Conservation (phyloP, 2,329 filamentous ascomycete genomes). For the Hypocreales sp. region DNA sequence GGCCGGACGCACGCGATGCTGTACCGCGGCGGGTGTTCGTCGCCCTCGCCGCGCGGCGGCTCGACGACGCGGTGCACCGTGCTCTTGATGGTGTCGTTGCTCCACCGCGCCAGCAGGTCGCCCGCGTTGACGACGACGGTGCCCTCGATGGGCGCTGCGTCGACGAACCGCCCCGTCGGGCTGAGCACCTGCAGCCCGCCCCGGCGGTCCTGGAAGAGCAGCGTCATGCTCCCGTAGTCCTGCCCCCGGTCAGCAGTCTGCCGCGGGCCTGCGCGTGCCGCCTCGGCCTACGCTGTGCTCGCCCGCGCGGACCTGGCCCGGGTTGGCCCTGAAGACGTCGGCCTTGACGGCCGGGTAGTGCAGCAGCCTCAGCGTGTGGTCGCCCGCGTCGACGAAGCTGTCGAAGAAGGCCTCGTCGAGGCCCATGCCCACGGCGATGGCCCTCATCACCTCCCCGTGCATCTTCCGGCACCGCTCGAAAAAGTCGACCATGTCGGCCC, state of each 20-base stretch:
- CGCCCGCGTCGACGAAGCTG: conserved; percentile 49
- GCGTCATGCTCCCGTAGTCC: conserved; percentile 45
- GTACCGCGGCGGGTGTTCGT: conserved; percentile 60
- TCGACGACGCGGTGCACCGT: conserved; percentile 85
- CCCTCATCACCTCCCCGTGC: conserved; percentile 67
- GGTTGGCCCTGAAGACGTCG: conserved; percentile 48
- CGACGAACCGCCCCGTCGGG: conserved; percentile 62
- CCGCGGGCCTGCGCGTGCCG: too few relatives aligned
- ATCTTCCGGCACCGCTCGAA: conserved; percentile 58
- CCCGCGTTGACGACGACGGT: conserved; percentile 84
- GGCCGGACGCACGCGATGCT: conserved; percentile 55
- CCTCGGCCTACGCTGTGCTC: conserved; percentile 43
- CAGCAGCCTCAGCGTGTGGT: conserved; percentile 58
- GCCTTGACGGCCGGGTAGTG: conserved; percentile 60
- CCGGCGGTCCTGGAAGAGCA: conserved; percentile 44
- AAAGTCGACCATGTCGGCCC: conserved; percentile 58
- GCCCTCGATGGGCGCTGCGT: conserved; percentile 67
- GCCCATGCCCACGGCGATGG: conserved; percentile 69
- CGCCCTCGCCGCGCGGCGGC: conserved; percentile 45
- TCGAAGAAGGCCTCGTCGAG: conserved; percentile 64
- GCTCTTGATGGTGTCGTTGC: conserved; percentile 80
- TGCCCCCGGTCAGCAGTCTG: conserved; percentile 4
- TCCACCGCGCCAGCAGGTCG: conserved; percentile 75
- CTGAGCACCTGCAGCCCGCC: conserved; percentile 46
- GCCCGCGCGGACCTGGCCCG: conserved; percentile 59